These are phyloP conservation scores for Venturia asperata DNA, from an alignment of 2,329 filamentous ascomycete species.

Conservation along the genomic window DNA sequence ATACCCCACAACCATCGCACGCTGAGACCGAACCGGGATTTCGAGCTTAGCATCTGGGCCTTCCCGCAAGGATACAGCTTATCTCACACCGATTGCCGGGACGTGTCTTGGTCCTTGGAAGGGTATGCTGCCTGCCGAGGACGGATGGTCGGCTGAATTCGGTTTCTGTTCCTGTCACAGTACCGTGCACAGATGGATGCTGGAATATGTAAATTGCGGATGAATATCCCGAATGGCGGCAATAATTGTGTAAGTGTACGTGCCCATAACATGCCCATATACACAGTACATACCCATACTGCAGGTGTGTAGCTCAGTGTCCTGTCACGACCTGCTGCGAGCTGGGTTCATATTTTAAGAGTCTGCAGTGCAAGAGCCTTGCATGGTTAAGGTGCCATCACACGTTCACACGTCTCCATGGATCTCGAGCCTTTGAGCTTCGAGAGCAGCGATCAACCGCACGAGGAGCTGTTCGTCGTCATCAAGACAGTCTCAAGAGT, in stretches of 20 bases:
- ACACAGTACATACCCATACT: neutral
- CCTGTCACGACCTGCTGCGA: neutral
- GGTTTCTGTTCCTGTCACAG: neutral
- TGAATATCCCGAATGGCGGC: neutral
- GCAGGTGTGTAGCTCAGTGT: too few relatives aligned
- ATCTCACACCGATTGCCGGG: neutral
- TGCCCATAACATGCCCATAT: neutral
- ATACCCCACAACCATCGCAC: neutral
- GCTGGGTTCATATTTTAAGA: neutral
- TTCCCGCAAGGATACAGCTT: neutral
- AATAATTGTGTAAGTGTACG: neutral
- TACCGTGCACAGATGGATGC: neutral
- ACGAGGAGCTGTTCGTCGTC: neutral
- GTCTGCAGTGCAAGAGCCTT: neutral
- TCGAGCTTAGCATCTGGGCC: neutral
- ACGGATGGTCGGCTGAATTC: neutral
- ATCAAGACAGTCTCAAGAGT: neutral
- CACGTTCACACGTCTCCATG: neutral
- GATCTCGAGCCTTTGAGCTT: neutral
- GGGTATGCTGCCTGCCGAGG: neutral
- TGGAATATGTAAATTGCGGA: neutral
- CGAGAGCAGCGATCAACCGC: neutral
- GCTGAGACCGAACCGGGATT: neutral
- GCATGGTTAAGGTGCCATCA: neutral
- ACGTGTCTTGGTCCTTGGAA: neutral